phyloP scores from a whole-genome alignment of 495 filamentous ascomycete species.

The Clavariopsis aquatica region DNA sequence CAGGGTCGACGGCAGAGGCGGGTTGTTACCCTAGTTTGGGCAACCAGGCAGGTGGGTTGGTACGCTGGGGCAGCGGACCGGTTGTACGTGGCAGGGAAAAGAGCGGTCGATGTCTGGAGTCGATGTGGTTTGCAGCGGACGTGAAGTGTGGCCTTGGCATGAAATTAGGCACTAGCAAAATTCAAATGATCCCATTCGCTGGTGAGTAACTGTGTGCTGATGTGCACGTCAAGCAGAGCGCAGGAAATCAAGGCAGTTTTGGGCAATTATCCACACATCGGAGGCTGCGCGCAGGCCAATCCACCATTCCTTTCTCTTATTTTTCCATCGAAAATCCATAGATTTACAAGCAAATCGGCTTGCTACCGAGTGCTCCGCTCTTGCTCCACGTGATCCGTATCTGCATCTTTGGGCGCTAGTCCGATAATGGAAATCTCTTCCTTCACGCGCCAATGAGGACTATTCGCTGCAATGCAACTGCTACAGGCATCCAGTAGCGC shows the following conservation, averaged over 20 bases:
- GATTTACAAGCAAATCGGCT: slow-evolving; percentile 7
- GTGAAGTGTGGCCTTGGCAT: slow-evolving; percentile 3
- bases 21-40: too few relatives aligned
- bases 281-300: neutral
- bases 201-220: neutral
- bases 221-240: neutral
- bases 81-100: neutral
- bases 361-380: neutral
- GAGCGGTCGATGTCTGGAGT: slow-evolving; percentile 9
- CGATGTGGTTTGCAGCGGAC: neutral
- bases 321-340: neutral
- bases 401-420: neutral
- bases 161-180: neutral
- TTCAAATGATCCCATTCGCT: slow-evolving; percentile 12
- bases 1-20: neutral
- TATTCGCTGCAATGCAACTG: neutral
- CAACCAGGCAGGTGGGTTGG: neutral
- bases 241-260: neutral
- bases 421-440: neutral
- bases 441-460: slow-evolving; percentile 4
- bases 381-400: slow-evolving; percentile 3
- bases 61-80: neutral
- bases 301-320: neutral
- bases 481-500: neutral
- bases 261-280: neutral